Evolutionary conservation across 805 yeast genomes (phyloP), one percentile per base, ranked within the genome.

Genomic region (Kluyveromyces aestuarii): DNA sequence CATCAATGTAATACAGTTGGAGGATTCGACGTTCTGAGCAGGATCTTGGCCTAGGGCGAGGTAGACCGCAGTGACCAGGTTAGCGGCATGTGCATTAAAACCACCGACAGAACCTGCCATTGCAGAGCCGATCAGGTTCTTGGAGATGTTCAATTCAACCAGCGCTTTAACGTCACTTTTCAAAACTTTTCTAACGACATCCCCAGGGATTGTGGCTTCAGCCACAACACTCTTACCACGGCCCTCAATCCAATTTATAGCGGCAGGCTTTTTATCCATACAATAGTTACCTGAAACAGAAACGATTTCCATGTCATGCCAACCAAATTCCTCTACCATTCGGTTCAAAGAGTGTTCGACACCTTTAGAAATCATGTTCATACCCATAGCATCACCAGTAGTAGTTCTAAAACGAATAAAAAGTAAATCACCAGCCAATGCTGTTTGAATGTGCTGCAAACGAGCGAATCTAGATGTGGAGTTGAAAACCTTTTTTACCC

Each of bases 321-420:
- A 93, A 2, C 96, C 98, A 64, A 83, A 82, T 59, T 84, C 90
- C 59, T 84, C 86, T 40, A 77, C 80, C 96, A 93, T 88, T 64
- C 77, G 80, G 52, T 82, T 81, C 61, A 93, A 77, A 1, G 96
- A 80, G 65, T 73, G 76, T 65, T 93, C 99, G 42, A 89, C 96
- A 68, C 99, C 99, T 71, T 93, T 93, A 27, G 98, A 91, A 52
- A 93, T 93, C 99, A 93, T 93, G 67, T 93, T 93, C 99, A 93
- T 93, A 55, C 99, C 99, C 99, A 93, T 93, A 17, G 99, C 99
- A 73, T 93, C 99, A 68, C 99, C 99, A 17, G 99, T 93, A 38
- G 96, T 89, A n/a, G 99, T 95, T 66, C 90, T 81, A 74, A 93
- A 93, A 62, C 99, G 81, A 58, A 93, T 84, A 61, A 79, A 93